Evolutionary conservation across 2,329 filamentous ascomycete species (phyloP).

Genomic region (Aaosphaeria pasadenensis): DNA sequence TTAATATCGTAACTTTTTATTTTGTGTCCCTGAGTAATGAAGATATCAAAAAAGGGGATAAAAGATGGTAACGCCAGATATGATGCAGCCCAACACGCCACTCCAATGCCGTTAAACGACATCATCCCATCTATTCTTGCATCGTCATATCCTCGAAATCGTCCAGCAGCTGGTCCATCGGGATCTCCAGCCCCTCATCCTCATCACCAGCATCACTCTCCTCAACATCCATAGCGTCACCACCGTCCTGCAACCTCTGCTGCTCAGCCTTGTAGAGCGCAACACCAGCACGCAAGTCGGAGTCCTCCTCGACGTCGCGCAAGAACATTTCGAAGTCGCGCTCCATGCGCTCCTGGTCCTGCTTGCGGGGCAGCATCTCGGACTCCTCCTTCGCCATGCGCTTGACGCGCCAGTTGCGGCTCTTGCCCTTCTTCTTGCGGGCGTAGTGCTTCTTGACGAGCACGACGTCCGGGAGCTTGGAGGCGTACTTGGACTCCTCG

Average conservation of each 20-base stretch:
- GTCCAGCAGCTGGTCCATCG: conserved; percentile 67
- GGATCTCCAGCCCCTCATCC: conserved; percentile 55
- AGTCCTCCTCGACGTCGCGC: conserved; percentile 92
- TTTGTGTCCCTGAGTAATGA: no score
- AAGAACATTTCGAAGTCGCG: conserved; percentile 97
- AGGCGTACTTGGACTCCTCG: conserved; percentile 74
- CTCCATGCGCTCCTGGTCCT: conserved; percentile 84
- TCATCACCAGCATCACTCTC: conserved; percentile 50
- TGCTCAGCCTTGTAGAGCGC: conserved; percentile 76
- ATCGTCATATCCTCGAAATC: conserved; percentile 89
- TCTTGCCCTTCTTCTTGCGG: conserved; percentile 69
- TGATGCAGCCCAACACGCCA: neutral
- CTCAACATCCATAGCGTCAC: conserved; percentile 66
- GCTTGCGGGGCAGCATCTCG: conserved; percentile 80
- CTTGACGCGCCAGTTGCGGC: conserved; percentile 88
- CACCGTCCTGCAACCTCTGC: conserved; percentile 52
- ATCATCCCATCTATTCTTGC: conserved; percentile 41
- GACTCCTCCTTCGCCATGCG: conserved; percentile 89
- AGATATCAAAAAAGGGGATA: no score
- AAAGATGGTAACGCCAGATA: no score
- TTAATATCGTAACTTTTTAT: no score
- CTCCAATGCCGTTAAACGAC: neutral
- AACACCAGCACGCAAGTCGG: conserved; percentile 78
- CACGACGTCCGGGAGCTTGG: conserved; percentile 83
- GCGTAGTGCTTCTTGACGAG: conserved; percentile 97